Evolutionary conservation across 257 asterid species (phyloP).

Genomic region (Prunella vulgaris): DNA sequence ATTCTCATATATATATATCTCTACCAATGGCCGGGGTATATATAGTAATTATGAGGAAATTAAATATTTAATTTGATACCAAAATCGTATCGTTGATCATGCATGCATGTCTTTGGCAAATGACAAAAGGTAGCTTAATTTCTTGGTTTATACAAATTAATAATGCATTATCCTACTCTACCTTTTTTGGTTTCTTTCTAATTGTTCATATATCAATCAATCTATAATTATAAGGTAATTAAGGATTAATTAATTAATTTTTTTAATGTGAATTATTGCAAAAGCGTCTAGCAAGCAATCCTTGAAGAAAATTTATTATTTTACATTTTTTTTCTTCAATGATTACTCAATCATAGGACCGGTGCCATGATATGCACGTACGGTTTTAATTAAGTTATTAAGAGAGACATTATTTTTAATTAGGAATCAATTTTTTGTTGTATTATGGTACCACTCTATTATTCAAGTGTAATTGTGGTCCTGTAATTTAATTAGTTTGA

Average conservation of each 20-base stretch:
- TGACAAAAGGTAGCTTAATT: conserved; percentile 16
- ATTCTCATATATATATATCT: too few species aligned
- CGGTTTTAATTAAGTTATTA: neutral
- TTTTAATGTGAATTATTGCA: too few species aligned
- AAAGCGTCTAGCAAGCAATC: too few species aligned
- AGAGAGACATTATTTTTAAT: conserved; percentile 5
- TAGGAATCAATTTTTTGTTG: neutral
- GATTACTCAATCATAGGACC: too few species aligned
- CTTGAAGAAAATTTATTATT: too few species aligned
- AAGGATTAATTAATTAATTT: too few species aligned
- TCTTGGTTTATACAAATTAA: neutral
- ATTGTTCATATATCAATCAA: neutral
- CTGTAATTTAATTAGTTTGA: neutral
- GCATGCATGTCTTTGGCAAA: too few species aligned
- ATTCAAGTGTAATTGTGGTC: conserved; percentile 11
- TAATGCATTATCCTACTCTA: conserved; percentile 3
- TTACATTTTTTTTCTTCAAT: too few species aligned
- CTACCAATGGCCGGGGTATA: too few species aligned
- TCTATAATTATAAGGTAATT: too few species aligned
- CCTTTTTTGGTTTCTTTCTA: neutral
- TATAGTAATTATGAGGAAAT: too few species aligned
- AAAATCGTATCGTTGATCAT: neutral
- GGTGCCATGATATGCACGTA: too few species aligned
- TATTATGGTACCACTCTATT: neutral
- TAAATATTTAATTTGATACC: neutral